These are phyloP conservation scores for Oryza rufipogon DNA, from an alignment of 176 grass and related monocot genomes.

Conservation along the genomic window DNA sequence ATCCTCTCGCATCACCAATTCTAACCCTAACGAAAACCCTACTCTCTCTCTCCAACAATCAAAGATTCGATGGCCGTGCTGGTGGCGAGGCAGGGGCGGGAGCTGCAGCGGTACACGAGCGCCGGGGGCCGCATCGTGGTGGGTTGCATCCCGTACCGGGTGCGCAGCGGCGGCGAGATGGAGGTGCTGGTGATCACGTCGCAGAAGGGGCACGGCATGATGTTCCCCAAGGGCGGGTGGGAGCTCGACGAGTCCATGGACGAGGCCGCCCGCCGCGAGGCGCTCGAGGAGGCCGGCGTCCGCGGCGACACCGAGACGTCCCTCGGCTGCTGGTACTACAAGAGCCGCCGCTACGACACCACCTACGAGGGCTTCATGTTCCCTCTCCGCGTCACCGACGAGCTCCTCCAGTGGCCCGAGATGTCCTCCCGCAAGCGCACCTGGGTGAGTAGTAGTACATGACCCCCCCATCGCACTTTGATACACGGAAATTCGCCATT, in stretches of 20 bases:
- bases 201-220: slow-evolving; percentile 90
- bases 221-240: slow-evolving; percentile 99
- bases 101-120: slow-evolving; percentile 85
- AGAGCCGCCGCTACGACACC: slow-evolving; percentile 73
- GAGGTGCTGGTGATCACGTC: slow-evolving; percentile 90
- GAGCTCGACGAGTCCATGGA: slow-evolving; percentile 82
- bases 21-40: not conserved
- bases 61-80: slow-evolving; percentile 65
- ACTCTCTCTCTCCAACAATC: not conserved
- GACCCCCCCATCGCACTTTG: not conserved
- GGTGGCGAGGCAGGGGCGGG: slow-evolving; percentile 84
- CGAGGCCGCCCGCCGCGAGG: slow-evolving; percentile 76
- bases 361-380: slow-evolving; percentile 86
- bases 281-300: slow-evolving; percentile 91
- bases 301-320: slow-evolving; percentile 46
- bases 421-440: slow-evolving; percentile 68
- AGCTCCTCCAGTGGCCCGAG: slow-evolving; percentile 84
- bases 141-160: slow-evolving; percentile 87
- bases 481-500: not conserved
- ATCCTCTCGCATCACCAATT: slow-evolving; percentile 23
- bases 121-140: slow-evolving; percentile 79
- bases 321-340: slow-evolving; percentile 79
- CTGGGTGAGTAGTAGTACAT: slow-evolving; percentile 60
- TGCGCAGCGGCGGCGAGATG: slow-evolving; percentile 46
- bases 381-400: slow-evolving; percentile 72